Percentiles rank a stretch among this genome's conserved stretches.
Conservation (phyloP, 2,329 filamentous ascomycete species). For the Colletotrichum gloeosporioides region DNA sequence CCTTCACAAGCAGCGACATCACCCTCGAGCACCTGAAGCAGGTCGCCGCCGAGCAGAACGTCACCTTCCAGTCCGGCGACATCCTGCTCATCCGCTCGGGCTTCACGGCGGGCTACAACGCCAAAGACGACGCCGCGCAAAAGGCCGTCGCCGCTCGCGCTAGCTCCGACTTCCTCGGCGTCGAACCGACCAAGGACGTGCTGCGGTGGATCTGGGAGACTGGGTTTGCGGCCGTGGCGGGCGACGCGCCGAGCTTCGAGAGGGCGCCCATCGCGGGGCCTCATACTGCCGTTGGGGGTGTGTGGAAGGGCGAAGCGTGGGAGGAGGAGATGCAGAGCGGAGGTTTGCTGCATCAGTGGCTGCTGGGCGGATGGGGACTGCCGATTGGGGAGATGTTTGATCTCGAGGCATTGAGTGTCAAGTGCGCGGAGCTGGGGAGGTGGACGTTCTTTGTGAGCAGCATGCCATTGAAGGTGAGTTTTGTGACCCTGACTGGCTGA, state of each 20-base stretch:
- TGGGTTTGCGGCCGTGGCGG: conserved; percentile 49
- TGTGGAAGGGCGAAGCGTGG: conserved; percentile 17
- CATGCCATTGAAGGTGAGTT: conserved; percentile 36
- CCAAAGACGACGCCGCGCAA: conserved; percentile 24
- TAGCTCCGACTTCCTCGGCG: conserved; percentile 39
- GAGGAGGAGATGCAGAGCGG: conserved; percentile 22
- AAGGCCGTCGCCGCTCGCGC: conserved; percentile 29
- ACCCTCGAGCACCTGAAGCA: conserved; percentile 22
- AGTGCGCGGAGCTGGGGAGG: conserved; percentile 34
- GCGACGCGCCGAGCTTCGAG: conserved; percentile 49
- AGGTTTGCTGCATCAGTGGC: conserved; percentile 40
- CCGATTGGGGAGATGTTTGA: conserved; percentile 56
- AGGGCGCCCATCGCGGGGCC: conserved; percentile 39
- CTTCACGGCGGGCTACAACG: conserved; percentile 34
- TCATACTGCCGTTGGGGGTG: conserved; percentile 8
- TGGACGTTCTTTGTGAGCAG: conserved; percentile 48
- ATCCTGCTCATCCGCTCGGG: conserved; percentile 53
- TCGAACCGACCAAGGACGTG: conserved; percentile 39
- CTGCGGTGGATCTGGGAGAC: conserved; percentile 51
- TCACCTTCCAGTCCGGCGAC: conserved; percentile 54
- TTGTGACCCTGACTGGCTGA: not conserved
- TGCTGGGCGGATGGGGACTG: conserved; percentile 56
- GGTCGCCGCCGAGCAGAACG: conserved; percentile 40
- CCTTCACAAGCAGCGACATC: conserved; percentile 59
- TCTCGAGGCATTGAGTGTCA: conserved; percentile 40